Base-by-base conservation (phyloP, 176 grass and related monocot genomes). In the Aegilops speltoides region DNA sequence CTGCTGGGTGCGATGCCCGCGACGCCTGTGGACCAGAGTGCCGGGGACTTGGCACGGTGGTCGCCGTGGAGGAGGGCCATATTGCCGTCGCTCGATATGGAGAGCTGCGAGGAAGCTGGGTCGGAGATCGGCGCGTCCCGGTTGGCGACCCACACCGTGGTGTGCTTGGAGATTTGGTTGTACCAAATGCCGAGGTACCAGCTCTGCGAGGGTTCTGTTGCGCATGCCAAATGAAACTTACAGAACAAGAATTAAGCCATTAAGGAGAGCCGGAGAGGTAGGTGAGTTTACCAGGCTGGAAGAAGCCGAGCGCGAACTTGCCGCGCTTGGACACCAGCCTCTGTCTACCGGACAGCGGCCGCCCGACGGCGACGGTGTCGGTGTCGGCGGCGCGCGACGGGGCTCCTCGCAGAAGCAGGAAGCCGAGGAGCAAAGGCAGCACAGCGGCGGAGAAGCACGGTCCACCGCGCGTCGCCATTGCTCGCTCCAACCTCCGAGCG, bases 161-260 rank as follows among this genome's bases (percentile, higher is more conserved):
- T 89, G 71, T 66, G 80, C 29, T 24, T 0, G 0, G 92, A 78
- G 78, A 91, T 81, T 38, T 89, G 69, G 77, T 89, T 85, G 87
- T 91, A 94, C 92, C 92, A 91, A 13, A 94, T 91, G 85, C 89
- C 80, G 59, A 91, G 29, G 85, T 91, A 91, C 89, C 89, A 91
- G 12, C 32, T 63, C 11, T 14, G 32, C 0, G 81, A 50, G 2
- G 89, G 80, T 25, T 84, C 89, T 91, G 89, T 31, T 76, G 66
- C 56, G 46, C 59, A 11, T 6, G n/a, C 31, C 4, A n/a, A 32
- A 22, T 48, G 20, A 1, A n/a, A 0, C 4, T 57, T 12, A 31
- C 17, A 45, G 16, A 1, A 29, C 26, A n/a, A 24, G 11, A 46
- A 4, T 13, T 46, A 46, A 46, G 11, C 38, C 38, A 40, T 10